These are phyloP conservation scores for Geranium incanum DNA, from an alignment of 441 rosid species.

Conservation along the genomic window DNA sequence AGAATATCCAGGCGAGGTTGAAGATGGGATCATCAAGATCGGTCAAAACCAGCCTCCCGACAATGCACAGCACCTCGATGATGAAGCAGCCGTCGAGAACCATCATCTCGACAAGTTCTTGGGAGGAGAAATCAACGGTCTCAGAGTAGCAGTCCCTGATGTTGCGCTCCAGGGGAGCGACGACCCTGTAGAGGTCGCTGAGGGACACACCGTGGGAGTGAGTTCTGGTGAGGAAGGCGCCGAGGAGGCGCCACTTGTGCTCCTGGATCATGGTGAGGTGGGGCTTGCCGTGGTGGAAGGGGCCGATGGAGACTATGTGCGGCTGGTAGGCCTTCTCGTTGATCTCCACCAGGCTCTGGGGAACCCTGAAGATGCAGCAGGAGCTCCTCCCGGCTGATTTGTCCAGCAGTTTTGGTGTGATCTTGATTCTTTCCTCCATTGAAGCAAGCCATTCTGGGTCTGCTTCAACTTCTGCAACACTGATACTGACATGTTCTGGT, in stretches of 20 bases:
- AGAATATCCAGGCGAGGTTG: constrained; percentile 22
- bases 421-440: constrained; percentile 6
- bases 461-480: not conserved
- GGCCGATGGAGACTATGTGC: constrained; percentile 23
- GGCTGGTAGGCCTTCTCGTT: constrained; percentile 21
- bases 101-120: constrained; percentile 21
- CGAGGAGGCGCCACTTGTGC: constrained; percentile 19
- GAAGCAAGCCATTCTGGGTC: constrained; percentile 5
- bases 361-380: constrained; percentile 25
- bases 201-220: not conserved
- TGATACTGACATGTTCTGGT: not conserved
- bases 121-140: not conserved
- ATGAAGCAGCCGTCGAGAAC: constrained; percentile 29
- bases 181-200: not conserved
- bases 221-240: constrained; percentile 4
- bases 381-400: constrained; percentile 13
- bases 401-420: constrained; percentile 6
- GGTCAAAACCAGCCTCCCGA: not conserved
- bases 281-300: constrained; percentile 19
- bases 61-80: constrained; percentile 20
- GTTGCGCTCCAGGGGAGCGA: constrained; percentile 1
- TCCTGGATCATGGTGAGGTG: constrained; percentile 19
- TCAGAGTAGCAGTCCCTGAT: constrained; percentile 21
- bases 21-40: constrained; percentile 23
- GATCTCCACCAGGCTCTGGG: constrained; percentile 16